Conservation (phyloP, 176 grass and related monocot genomes). For the Chloris gayana region DNA sequence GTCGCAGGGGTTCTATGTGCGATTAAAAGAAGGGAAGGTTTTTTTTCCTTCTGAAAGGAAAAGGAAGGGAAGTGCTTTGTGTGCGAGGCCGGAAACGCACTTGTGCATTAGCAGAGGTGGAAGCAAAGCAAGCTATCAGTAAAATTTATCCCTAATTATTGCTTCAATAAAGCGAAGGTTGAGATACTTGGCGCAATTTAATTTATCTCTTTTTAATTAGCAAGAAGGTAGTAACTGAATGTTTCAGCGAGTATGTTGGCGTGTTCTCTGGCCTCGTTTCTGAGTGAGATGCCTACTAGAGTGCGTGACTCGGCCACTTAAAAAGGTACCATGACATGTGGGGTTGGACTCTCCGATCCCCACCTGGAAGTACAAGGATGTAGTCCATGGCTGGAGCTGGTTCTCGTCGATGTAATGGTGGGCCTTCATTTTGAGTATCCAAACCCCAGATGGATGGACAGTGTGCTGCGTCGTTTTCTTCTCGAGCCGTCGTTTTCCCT, state of each 20-base stretch:
- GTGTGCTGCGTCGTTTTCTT: not conserved
- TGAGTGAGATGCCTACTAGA: not conserved
- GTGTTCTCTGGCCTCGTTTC: not conserved
- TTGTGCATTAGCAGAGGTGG: not conserved
- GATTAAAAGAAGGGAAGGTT: not conserved
- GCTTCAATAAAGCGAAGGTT: no score
- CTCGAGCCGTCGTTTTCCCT: not conserved
- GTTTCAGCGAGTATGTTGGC: not conserved
- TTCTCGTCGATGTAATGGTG: not conserved
- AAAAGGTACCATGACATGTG: not conserved
- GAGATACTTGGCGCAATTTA: not conserved
- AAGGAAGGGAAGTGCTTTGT: conserved; percentile 21
- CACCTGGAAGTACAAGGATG: not conserved
- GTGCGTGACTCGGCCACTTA: no score
- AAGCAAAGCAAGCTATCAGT: not conserved
- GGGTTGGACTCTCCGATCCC: not conserved
- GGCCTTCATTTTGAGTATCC: not conserved
- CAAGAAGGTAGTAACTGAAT: no score
- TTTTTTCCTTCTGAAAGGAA: not conserved
- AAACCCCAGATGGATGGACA: not conserved
- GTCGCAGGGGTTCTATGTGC: not conserved
- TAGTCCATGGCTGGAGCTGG: no score
- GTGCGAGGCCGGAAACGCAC: conserved; percentile 37
- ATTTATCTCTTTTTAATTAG: no score
- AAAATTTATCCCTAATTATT: no score